A percentile compares a stretch with the other conserved stretches of the same genome.
Conservation (phyloP, 148 eudicot genomes). For the Simmondsia chinensis region DNA sequence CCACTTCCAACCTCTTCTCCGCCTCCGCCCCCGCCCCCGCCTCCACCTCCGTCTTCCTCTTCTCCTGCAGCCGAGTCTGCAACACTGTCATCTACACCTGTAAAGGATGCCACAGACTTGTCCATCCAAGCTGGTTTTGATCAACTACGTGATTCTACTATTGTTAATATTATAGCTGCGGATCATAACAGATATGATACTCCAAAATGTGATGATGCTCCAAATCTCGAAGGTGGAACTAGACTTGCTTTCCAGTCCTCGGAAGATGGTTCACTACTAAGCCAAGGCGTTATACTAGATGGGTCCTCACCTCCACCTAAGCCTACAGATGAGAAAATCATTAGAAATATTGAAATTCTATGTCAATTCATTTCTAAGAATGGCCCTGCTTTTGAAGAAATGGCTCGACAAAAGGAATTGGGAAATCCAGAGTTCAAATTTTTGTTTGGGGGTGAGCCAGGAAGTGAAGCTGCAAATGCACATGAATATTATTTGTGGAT, state of each 20-base stretch:
- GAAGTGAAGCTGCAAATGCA: conserved; percentile 52
- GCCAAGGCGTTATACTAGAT: conserved; percentile 16
- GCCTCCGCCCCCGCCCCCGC: conserved; percentile 33
- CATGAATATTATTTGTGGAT: conserved; percentile 53
- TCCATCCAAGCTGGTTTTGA: conserved; percentile 11
- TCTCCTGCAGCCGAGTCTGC: conserved; percentile 5
- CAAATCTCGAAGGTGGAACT: conserved; percentile 2
- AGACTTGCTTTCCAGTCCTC: background rate
- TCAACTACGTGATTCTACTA: conserved; percentile 15
- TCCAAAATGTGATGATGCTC: conserved; percentile 1
- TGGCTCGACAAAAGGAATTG: conserved; percentile 39
- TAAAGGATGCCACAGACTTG: conserved; percentile 9
- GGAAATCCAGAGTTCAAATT: conserved; percentile 50
- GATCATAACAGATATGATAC: conserved; percentile 11
- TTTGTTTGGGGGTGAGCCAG: conserved; percentile 64
- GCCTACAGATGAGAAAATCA: conserved; percentile 34
- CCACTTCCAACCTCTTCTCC: conserved; percentile 46
- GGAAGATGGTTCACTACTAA: conserved; percentile 7
- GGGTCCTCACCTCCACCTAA: conserved; percentile 43
- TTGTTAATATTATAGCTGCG: conserved; percentile 8
- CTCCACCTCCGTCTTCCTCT: conserved; percentile 19
- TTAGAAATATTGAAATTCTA: conserved; percentile 41
- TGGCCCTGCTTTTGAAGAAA: conserved; percentile 51
- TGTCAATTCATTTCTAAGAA: conserved; percentile 49
- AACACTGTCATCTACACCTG: conserved; percentile 9